phyloP scores from a whole-genome alignment of 2,329 filamentous ascomycete genomes.

The Colletotrichum musicola region DNA sequence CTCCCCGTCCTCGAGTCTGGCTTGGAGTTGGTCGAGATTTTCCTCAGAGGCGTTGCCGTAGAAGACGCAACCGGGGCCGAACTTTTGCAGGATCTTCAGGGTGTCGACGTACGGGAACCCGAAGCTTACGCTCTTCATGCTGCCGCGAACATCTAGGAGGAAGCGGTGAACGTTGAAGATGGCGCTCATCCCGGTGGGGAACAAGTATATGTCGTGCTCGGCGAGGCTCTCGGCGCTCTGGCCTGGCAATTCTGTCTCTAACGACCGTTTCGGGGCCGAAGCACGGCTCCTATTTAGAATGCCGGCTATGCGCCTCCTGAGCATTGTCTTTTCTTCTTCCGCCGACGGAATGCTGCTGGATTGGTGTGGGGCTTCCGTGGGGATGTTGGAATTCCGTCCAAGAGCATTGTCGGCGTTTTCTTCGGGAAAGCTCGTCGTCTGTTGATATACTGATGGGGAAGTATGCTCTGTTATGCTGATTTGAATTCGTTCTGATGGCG shows the following conservation, averaged over 20 bases:
- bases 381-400: no score
- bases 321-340: constrained; percentile 69
- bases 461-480: neutral
- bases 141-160: constrained; percentile 73
- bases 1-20: constrained; percentile 77
- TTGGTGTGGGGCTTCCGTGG: neutral
- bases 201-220: constrained; percentile 90
- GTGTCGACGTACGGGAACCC: constrained; percentile 98
- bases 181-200: constrained; percentile 91
- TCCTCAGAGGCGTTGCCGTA: constrained; percentile 83
- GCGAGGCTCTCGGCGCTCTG: constrained; percentile 76
- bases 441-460: no score
- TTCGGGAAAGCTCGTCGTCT: neutral
- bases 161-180: constrained; percentile 89
- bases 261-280: neutral
- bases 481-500: neutral
- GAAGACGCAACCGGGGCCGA: constrained; percentile 88
- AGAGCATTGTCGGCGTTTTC: neutral
- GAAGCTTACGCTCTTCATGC: constrained; percentile 84
- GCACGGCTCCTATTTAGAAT: constrained; percentile 85
- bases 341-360: neutral
- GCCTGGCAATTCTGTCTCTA: neutral
- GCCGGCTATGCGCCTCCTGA: constrained; percentile 85
- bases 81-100: constrained; percentile 93
- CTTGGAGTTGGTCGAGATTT: constrained; percentile 87